phyloP scores from a whole-genome alignment of 2,329 filamentous ascomycete species.

The Immersiporthe knoxdaviesiana region DNA sequence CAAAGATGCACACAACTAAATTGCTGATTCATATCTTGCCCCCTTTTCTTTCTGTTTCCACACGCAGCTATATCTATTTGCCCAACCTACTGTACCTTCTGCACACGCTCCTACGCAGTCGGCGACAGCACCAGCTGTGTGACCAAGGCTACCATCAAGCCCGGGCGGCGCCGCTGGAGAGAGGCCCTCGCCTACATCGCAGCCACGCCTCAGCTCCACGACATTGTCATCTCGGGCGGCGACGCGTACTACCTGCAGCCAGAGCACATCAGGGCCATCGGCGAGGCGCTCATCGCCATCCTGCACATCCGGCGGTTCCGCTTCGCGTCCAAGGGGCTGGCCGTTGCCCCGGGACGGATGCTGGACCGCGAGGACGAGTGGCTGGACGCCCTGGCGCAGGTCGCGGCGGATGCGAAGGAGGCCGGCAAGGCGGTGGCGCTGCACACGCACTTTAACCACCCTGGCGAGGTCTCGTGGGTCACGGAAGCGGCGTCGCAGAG shows the following conservation, averaged over 20 bases:
- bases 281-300: slow-evolving; percentile 58
- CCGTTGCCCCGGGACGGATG: slow-evolving; percentile 60
- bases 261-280: slow-evolving; percentile 56
- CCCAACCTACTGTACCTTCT: slow-evolving; percentile 65
- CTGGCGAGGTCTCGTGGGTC: slow-evolving; percentile 65
- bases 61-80: slow-evolving; percentile 60
- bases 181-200: slow-evolving; percentile 60
- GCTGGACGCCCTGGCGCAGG: slow-evolving; percentile 53
- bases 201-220: slow-evolving; percentile 50
- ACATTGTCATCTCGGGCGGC: slow-evolving; percentile 66
- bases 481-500: slow-evolving; percentile 54
- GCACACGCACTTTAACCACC: slow-evolving; percentile 69
- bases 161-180: slow-evolving; percentile 53
- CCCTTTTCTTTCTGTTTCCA: too few species aligned
- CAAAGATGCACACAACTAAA: not conserved
- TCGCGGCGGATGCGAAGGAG: slow-evolving; percentile 53
- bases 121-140: slow-evolving; percentile 58
- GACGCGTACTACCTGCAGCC: slow-evolving; percentile 62
- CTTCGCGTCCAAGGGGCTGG: slow-evolving; percentile 65
- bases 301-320: slow-evolving; percentile 63
- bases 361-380: slow-evolving; percentile 56
- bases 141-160: slow-evolving; percentile 47
- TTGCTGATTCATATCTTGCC: not conserved
- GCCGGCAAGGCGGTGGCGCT: slow-evolving; percentile 63
- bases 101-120: slow-evolving; percentile 63